phyloP scores from a whole-genome alignment of 2,329 filamentous ascomycete genomes.

The Penicillium sp. region DNA sequence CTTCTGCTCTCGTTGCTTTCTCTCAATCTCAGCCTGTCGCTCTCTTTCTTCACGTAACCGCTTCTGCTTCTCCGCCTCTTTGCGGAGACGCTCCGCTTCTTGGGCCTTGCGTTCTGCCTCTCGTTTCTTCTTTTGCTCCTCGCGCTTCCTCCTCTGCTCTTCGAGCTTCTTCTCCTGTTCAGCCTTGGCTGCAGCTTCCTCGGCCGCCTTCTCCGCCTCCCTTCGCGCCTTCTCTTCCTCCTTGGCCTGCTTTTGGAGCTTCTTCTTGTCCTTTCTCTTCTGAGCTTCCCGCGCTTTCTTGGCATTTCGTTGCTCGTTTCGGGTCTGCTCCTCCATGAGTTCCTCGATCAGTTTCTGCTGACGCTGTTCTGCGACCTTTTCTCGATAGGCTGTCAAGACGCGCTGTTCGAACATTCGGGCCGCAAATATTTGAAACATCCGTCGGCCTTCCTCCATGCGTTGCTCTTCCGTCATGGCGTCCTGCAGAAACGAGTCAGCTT shows the following conservation, averaged over 20 bases:
- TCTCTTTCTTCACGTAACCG: slow-evolving; percentile 76
- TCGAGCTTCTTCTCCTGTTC: slow-evolving; percentile 70
- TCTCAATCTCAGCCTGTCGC: slow-evolving; percentile 73
- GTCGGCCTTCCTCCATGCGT: slow-evolving; percentile 93
- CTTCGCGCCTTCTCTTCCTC: slow-evolving; percentile 84
- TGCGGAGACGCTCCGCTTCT: slow-evolving; percentile 75
- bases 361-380: slow-evolving; percentile 92
- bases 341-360: slow-evolving; percentile 86
- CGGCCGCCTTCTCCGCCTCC: slow-evolving; percentile 80
- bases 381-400: slow-evolving; percentile 90
- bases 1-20: slow-evolving; percentile 69
- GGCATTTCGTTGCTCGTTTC: slow-evolving; percentile 69
- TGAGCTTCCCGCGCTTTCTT: slow-evolving; percentile 92
- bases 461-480: slow-evolving; percentile 96
- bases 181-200: slow-evolving; percentile 67
- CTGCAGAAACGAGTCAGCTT: no score
- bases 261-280: slow-evolving; percentile 89
- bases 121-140: slow-evolving; percentile 84
- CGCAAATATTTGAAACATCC: slow-evolving; percentile 99
- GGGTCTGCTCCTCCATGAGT: slow-evolving; percentile 71
- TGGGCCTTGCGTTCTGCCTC: slow-evolving; percentile 83
- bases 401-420: slow-evolving; percentile 98
- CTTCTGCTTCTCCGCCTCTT: slow-evolving; percentile 74
- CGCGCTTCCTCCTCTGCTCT: slow-evolving; percentile 69
- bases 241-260: slow-evolving; percentile 73